Evolutionary conservation across 2,329 filamentous ascomycete species (phyloP).

Genomic region (Ceratocystiopsis minuta): DNA sequence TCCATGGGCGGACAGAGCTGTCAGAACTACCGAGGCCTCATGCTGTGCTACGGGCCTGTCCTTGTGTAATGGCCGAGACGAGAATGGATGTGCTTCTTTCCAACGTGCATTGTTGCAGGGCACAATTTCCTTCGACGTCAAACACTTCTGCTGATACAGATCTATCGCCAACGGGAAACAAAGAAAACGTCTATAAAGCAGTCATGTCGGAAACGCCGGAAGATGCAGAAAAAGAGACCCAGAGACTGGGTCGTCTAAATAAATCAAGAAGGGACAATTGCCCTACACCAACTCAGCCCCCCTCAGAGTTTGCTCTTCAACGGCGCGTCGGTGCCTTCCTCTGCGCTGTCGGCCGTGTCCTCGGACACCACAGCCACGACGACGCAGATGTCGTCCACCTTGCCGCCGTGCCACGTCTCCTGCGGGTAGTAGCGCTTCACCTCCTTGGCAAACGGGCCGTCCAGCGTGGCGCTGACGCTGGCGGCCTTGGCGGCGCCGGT

Average conservation of each 20-base stretch:
- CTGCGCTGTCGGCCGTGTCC: constrained; percentile 19
- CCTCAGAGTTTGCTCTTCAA: constrained; percentile 12
- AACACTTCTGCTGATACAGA: too few species aligned
- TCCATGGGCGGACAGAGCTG: too few species aligned
- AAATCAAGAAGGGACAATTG: background rate
- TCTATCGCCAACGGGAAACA: background rate
- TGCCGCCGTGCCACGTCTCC: constrained; percentile 79
- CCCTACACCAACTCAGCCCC: too few species aligned
- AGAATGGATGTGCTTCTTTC: too few species aligned
- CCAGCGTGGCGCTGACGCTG: constrained; percentile 60
- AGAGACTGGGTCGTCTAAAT: background rate
- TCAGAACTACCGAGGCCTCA: too few species aligned
- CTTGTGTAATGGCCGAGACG: too few species aligned
- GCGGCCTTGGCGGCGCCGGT: constrained; percentile 69
- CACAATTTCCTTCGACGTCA: too few species aligned
- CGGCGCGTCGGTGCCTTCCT: constrained; percentile 9
- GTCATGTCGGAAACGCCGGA: background rate
- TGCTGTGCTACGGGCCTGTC: too few species aligned
- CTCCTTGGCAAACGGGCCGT: constrained; percentile 90
- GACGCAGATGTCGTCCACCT: constrained; percentile 89
- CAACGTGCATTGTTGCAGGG: too few species aligned
- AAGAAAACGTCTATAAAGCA: background rate
- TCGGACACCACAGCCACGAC: constrained; percentile 64
- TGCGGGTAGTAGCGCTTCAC: constrained; percentile 74
- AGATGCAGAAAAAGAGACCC: background rate